Evolutionary conservation across 2,329 filamentous ascomycete genomes (phyloP).

Genomic region (Dissoconium aciculare): DNA sequence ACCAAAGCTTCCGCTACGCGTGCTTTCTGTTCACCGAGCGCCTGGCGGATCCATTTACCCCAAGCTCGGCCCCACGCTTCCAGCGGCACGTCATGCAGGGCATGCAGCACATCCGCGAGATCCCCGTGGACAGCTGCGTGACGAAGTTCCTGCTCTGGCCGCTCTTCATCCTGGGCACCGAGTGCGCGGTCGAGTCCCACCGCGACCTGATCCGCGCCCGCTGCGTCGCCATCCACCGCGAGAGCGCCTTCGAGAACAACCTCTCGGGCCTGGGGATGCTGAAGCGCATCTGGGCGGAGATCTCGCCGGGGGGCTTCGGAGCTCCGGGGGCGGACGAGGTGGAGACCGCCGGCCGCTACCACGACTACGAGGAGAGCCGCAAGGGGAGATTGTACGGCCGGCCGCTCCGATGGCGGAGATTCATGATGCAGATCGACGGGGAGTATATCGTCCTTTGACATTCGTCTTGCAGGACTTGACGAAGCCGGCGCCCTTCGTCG

Average conservation of each 20-base stretch:
- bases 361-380: constrained; percentile 15
- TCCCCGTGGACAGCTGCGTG: constrained; percentile 54
- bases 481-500: background rate
- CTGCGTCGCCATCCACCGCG: constrained; percentile 72
- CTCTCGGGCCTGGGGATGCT: constrained; percentile 70
- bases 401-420: constrained; percentile 35
- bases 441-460: constrained; percentile 38
- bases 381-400: constrained; percentile 21
- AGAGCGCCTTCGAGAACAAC: constrained; percentile 90
- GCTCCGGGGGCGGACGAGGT: constrained; percentile 13
- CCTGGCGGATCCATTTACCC: constrained; percentile 59
- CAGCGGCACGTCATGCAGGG: constrained; percentile 71
- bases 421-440: constrained; percentile 36
- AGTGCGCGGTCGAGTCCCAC: constrained; percentile 70
- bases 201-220: constrained; percentile 64
- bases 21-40: constrained; percentile 83
- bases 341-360: constrained; percentile 17
- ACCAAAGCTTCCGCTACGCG: constrained; percentile 78
- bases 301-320: constrained; percentile 14
- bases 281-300: constrained; percentile 60
- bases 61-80: constrained; percentile 61
- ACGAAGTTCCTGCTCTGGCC: constrained; percentile 92
- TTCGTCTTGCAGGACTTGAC: constrained; percentile 1
- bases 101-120: constrained; percentile 65
- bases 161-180: constrained; percentile 75